phyloP scores from a whole-genome alignment of 2,329 filamentous ascomycete genomes.

The Phoma sp. region DNA sequence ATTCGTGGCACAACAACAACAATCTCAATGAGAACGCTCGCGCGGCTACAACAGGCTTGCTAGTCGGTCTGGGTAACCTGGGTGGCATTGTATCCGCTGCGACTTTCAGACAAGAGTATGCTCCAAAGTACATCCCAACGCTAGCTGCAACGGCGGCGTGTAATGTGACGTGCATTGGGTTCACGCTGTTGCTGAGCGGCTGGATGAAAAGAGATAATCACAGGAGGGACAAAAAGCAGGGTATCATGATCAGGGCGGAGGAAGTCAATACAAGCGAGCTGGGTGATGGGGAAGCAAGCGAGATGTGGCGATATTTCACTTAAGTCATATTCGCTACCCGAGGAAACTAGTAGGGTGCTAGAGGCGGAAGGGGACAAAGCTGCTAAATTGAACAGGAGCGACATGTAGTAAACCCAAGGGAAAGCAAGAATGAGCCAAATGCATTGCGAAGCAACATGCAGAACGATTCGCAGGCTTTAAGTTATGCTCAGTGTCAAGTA shows the following conservation, averaged over 20 bases:
- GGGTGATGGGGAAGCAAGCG: constrained; percentile 48
- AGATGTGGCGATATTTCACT: constrained; percentile 50
- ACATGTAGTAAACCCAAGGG: too few relatives aligned
- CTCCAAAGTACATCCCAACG: constrained; percentile 59
- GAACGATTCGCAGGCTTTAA: too few relatives aligned
- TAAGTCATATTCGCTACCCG: constrained; percentile 1
- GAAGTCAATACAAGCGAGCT: constrained; percentile 53
- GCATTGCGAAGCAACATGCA: too few relatives aligned
- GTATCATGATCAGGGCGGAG: constrained; percentile 44
- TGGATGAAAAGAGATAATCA: constrained; percentile 59
- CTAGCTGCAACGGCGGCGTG: constrained; percentile 54
- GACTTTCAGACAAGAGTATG: constrained; percentile 58
- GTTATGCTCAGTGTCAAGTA: too few relatives aligned
- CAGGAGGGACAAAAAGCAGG: constrained; percentile 50
- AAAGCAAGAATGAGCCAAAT: too few relatives aligned
- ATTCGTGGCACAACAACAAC: constrained; percentile 63
- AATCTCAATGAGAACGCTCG: constrained; percentile 59
- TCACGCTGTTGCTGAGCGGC: constrained; percentile 49
- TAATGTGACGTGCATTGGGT: constrained; percentile 53
- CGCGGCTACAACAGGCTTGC: constrained; percentile 57
- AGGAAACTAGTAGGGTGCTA: too few relatives aligned
- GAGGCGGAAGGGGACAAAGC: too few relatives aligned
- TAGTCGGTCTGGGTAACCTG: constrained; percentile 59
- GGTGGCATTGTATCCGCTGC: constrained; percentile 56
- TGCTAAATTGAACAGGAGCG: too few relatives aligned